Evolutionary conservation across 1,284 basidiomycete species (phyloP).

Genomic region (Apiotrichum sp.): DNA sequence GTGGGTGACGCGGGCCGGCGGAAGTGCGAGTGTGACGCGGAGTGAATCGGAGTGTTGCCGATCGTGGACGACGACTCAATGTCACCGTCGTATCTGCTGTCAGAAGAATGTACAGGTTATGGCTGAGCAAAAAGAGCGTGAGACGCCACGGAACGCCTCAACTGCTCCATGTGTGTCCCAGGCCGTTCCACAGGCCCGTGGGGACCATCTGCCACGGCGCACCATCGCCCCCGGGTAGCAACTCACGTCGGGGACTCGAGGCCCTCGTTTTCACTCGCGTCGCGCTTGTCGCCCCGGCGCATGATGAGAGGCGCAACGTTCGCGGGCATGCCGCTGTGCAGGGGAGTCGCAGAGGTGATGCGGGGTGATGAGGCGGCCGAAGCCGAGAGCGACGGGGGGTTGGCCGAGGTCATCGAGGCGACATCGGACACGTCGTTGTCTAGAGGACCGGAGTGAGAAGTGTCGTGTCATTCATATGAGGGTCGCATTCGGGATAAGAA

Average conservation of each 20-base stretch:
- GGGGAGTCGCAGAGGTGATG: background rate
- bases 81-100: constrained; percentile 75
- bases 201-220: too few species aligned
- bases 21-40: constrained; percentile 43
- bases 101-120: background rate
- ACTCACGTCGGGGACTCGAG: constrained; percentile 46
- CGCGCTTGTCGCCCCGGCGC: constrained; percentile 15
- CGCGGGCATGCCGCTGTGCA: constrained; percentile 11
- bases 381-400: constrained; percentile 17
- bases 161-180: too few species aligned
- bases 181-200: too few species aligned
- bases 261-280: constrained; percentile 37
- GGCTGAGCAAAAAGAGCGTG: too few species aligned
- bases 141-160: too few species aligned
- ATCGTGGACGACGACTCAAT: constrained; percentile 59
- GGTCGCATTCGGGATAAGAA: too few species aligned
- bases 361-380: constrained; percentile 18
- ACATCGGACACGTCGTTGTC: constrained; percentile 45
- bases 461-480: too few species aligned
- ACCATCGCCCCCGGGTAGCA: too few species aligned
- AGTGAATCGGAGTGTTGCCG: constrained; percentile 38
- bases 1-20: constrained; percentile 55
- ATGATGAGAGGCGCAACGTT: constrained; percentile 6
- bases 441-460: constrained; percentile 6
- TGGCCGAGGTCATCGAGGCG: constrained; percentile 37